phyloP scores from a whole-genome alignment of 257 asterid genomes.

The Perilla frutescens region DNA sequence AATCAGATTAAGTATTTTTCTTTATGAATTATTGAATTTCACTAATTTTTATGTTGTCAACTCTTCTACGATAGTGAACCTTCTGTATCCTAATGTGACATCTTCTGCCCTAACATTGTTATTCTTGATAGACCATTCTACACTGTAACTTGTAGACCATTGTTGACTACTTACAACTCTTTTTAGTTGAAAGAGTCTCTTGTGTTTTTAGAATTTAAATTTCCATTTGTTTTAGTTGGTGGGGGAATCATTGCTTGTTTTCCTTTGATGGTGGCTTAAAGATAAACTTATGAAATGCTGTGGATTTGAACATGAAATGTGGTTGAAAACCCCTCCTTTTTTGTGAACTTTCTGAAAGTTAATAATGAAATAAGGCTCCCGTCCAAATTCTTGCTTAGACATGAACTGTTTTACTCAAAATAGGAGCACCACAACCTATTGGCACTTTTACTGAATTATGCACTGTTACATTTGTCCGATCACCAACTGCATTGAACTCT shows the following conservation, averaged over 20 bases:
- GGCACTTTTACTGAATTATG: neutral
- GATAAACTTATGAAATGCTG: neutral
- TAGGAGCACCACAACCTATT: neutral
- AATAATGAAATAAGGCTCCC: neutral
- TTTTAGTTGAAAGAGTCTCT: neutral
- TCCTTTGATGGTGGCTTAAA: conserved; percentile 1
- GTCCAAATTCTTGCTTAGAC: neutral
- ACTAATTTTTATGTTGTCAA: neutral
- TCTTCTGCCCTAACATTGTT: neutral
- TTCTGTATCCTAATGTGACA: neutral
- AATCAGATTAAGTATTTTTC: neutral
- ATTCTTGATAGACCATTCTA: neutral
- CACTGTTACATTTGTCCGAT: neutral
- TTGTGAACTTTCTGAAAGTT: no score
- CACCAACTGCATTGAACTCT: neutral
- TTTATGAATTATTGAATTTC: neutral
- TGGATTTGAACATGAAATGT: neutral
- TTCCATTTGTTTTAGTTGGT: neutral
- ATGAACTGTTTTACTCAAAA: neutral
- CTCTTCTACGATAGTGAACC: neutral
- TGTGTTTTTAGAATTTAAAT: no score
- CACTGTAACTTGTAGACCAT: neutral
- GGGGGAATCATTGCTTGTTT: neutral
- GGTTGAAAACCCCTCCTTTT: neutral
- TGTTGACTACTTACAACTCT: neutral